Base-by-base conservation (phyloP, 176 grass and related monocot species). In the Eremochloa ophiuroides region DNA sequence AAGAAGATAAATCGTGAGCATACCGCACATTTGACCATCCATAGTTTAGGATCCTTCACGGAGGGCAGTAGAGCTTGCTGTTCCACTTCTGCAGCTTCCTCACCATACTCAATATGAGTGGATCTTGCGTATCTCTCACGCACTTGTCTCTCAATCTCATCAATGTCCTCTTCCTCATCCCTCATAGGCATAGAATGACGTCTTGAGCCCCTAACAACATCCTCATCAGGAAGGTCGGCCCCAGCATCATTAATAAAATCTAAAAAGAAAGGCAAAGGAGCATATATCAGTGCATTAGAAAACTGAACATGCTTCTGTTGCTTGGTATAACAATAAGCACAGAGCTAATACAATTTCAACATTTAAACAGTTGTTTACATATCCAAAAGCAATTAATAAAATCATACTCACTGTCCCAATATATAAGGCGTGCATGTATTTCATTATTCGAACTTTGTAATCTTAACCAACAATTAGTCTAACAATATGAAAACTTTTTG, bases 11-110 rank as follows among this genome's bases (percentile, higher is more conserved):
- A 43, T 15, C 28, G 64, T 25, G 40, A 74, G 22, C 93, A 46
- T 89, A 99, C 97, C 64, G 88, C 91, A 25, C 97, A 99, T 93
- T 99, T 99, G 26, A 99, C 97, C 97, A 99, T 99, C 97, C 97
- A 99, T 8, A 99, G 86, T 74, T 99, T 99, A 61, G 97, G 97
- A 80, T 99, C 97, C 88, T 99, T 99, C 50, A 99, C 97, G 7
- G 97, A 96, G 15, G 97, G 97, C 75, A 99, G 89, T 23, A 99
- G 83, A 70, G 97, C 93, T 88, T 99, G 97, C 73, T 99, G 97
- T 33, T 99, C 97, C 13, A 99, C 97, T 33, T 99, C 93, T 50
- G 93, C 94, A 46, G 97, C 93, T 86, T 99, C 93, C 66, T 99
- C 93, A 11, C 82, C 80, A 75, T 93, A 99, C 59, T 99, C 97